Base-by-base conservation (phyloP, 2,329 filamentous ascomycete species). In the Clarireedia hainanense region DNA sequence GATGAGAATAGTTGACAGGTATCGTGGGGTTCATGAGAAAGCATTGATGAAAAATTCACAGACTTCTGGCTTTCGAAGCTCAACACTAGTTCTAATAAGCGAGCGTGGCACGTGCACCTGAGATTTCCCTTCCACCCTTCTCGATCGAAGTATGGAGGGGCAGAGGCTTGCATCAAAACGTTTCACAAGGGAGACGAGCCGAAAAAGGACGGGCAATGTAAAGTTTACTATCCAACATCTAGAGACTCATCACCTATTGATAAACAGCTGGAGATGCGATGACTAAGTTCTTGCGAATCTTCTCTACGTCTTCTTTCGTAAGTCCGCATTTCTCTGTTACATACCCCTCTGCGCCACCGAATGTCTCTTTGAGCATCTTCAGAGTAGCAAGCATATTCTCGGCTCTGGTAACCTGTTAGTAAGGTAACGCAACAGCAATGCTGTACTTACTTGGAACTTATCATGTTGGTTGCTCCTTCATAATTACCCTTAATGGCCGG, bases 281-380 rank as follows among this genome's bases (percentile, higher is more conserved):
- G 4, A 75, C 68, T 58, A 84, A 64, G 65, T 80, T 82, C 50
- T 67, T 72, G 51, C 73, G 74, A 49, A 87, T 69, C 57, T 66
- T 72, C 58, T 74, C 73, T 54, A 89, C 73, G 58, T 81, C 78
- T 5, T 74, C 75, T 36, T 76, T 73, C 1, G 73, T 76, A 37
- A 90, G 66, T 12, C 82, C 76, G 64, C 84, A 84, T 34, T 79
- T 70, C 14, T 79, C 72, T 54, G 74, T 71, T 60, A 89, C 73
- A 70, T 88, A 91, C 14, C 71, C 70, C 66, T 89, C 84, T 2
- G 80, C 76, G 2, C 84, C 80, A 2, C 84, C 85, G 70, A 82
- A 86, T 58, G 78, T 75, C 27, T 74, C 70, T 48, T 79, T 73
- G 47, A 90, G 72, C 73, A 82, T 78, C 50, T 75, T 69, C 53